Evolutionary conservation across 202 grass and related monocot species (phyloP).

Genomic region (Carex arenaria): DNA sequence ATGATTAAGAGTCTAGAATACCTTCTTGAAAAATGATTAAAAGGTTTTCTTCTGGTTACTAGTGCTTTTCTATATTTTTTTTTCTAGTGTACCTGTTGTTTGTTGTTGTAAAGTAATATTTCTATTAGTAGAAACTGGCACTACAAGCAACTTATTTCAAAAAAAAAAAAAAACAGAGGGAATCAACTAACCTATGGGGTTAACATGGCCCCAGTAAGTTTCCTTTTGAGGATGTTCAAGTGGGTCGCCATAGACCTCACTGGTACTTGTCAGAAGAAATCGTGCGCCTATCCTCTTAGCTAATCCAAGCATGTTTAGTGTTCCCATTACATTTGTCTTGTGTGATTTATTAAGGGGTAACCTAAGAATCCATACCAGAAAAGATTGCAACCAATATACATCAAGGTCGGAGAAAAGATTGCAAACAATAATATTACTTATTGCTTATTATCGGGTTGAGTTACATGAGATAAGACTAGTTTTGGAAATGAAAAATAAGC

Average conservation of each 20-base stretch:
- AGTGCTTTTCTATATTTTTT: neutral
- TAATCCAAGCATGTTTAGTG: constrained; percentile 93
- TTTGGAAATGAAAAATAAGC: neutral
- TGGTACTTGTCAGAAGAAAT: constrained; percentile 94
- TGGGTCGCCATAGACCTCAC: constrained; percentile 90
- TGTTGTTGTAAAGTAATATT: neutral
- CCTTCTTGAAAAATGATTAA: neutral
- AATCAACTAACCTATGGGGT: constrained; percentile 69
- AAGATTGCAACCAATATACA: neutral
- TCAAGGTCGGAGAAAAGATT: neutral
- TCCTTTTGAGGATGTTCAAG: constrained; percentile 97
- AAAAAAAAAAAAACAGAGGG: neutral
- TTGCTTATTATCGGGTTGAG: neutral
- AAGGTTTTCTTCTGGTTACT: neutral
- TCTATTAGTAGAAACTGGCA: neutral
- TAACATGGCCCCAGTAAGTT: constrained; percentile 96
- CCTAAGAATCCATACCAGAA: neutral
- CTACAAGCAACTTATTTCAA: neutral
- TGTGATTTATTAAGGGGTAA: constrained; percentile 50
- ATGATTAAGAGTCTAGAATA: neutral
- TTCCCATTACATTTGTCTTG: constrained; percentile 99
- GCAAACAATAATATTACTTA: neutral
- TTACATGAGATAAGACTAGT: neutral
- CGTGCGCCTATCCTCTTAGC: constrained; percentile 86
- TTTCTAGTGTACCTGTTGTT: neutral